phyloP scores from a whole-genome alignment of 192 early-diverging fungal species.

The Podila horticola region DNA sequence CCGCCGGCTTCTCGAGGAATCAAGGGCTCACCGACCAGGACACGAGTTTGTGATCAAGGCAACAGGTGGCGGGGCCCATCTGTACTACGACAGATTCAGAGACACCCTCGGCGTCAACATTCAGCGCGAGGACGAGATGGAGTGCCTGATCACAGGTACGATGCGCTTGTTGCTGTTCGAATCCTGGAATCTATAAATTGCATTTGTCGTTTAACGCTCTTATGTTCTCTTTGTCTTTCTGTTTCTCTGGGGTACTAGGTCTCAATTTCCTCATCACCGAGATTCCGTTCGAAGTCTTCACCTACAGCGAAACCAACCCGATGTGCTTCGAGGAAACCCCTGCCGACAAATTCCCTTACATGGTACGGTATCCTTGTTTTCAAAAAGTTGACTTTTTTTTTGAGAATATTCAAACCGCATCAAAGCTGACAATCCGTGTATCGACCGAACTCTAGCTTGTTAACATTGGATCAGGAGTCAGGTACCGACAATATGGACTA shows the following conservation, averaged over 20 bases:
- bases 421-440: neutral
- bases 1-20: slow-evolving; percentile 65
- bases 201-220: neutral
- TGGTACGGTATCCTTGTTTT: slow-evolving; percentile 57
- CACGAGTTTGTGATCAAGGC: slow-evolving; percentile 75
- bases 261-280: slow-evolving; percentile 93
- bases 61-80: slow-evolving; percentile 90
- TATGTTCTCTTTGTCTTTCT: neutral
- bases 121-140: slow-evolving; percentile 94
- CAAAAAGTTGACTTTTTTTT: neutral
- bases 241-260: slow-evolving; percentile 55
- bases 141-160: slow-evolving; percentile 78
- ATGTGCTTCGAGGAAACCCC: slow-evolving; percentile 66
- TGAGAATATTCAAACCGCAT: neutral
- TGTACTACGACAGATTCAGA: slow-evolving; percentile 75
- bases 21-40: slow-evolving; percentile 25
- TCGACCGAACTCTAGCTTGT: slow-evolving; percentile 68
- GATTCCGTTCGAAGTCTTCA: slow-evolving; percentile 94
- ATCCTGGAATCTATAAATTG: neutral
- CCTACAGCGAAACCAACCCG: slow-evolving; percentile 81
- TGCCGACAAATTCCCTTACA: slow-evolving; percentile 85
- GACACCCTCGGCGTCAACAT: slow-evolving; percentile 77
- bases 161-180: neutral
- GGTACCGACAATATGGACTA: slow-evolving; percentile 32
- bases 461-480: slow-evolving; percentile 97